Base-by-base conservation (phyloP, 2,329 filamentous ascomycete species). In the Orbilia brochopaga region DNA sequence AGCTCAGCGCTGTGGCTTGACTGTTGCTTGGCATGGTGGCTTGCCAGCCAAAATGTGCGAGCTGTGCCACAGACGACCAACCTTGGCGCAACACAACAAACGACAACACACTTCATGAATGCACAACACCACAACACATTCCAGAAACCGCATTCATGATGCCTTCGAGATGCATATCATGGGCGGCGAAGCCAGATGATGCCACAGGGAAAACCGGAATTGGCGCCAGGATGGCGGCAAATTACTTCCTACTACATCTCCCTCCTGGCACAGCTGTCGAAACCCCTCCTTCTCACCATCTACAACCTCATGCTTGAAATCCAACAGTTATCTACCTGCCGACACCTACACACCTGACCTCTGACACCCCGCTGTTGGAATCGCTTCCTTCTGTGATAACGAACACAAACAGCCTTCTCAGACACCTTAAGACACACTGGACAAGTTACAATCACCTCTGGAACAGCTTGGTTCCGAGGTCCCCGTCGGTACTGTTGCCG, bases 81-180 rank as follows among this genome's bases (percentile, higher is more conserved):
- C 17, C 44, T 48, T 48, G 44, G 44, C 44, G 37, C 37, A 48
- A 58, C 32, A 58, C 19, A 24, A 37, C 6, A 42, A 19, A 58
- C 40, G n/a, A 48, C 53, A 56, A 56, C 35, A 57, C 53, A 44
- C 19, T 21, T 19, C 35, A 57, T 57, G 17, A 42, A 42, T 44
- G 15, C 55, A 60, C 55, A 58, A 58, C 55, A 50, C 54, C 55
- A 60, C 55, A 58, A 58, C 55, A 50, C 54, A 42, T 44, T 51
- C 21, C 7, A 4, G 40, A 44, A 15, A 44, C 44, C 19, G 15
- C 30, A 50, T 50, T 50, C 44, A 60, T 37, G 19, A 60, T 6
- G 10, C 30, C 17, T 17, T 10, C n/a, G 32, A 17, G 8, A 1
- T 37, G 2, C 6, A 48, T 15, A 19, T 48, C 7, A 4, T 6